A percentile compares a stretch with the other conserved stretches of the same genome.
phyloP scores from a whole-genome alignment of 306 rosid genomes.

The Carpinus viminea region DNA sequence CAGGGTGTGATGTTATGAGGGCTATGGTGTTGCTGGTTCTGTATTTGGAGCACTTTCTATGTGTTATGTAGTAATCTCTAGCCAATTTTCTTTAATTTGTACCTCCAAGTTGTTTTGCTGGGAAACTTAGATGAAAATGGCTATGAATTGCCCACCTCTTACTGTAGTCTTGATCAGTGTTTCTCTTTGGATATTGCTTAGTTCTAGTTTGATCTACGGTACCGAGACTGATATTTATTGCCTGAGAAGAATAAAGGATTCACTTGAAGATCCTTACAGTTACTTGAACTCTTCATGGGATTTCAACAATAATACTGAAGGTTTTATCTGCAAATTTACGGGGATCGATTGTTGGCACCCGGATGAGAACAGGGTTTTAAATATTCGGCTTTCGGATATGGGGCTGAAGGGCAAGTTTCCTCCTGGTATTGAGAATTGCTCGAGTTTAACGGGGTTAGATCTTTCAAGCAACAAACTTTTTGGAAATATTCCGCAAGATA shows the following conservation, averaged over 20 bases:
- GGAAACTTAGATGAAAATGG: conserved; percentile 34
- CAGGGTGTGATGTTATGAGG: conserved; percentile 13
- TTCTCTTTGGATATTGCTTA: conserved; percentile 44
- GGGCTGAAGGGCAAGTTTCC: conserved; percentile 85
- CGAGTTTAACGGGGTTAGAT: conserved; percentile 79
- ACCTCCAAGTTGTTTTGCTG: conserved; percentile 4
- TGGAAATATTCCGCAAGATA: conserved; percentile 55
- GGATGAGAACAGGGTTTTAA: conserved; percentile 71
- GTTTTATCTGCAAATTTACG: conserved; percentile 60
- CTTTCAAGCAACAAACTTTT: conserved; percentile 61
- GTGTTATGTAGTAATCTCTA: not conserved
- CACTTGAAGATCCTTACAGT: conserved; percentile 58
- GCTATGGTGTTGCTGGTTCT: conserved; percentile 8
- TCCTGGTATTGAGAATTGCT: conserved; percentile 43
- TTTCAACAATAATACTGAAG: conserved; percentile 64
- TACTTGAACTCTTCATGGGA: conserved; percentile 59
- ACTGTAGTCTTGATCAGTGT: conserved; percentile 26
- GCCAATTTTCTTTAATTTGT: not conserved
- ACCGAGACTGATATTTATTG: conserved; percentile 59
- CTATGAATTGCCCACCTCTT: conserved; percentile 29
- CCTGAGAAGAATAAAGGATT: conserved; percentile 39
- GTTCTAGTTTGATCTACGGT: conserved; percentile 45
- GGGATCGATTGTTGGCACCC: conserved; percentile 96
- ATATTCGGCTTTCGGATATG: conserved; percentile 57
- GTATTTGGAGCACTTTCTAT: conserved; percentile 18